A percentile compares a stretch with the other conserved stretches of the same genome.
Conservation (phyloP, 768 basidiomycete genomes). For the Naganishia antarctica region DNA sequence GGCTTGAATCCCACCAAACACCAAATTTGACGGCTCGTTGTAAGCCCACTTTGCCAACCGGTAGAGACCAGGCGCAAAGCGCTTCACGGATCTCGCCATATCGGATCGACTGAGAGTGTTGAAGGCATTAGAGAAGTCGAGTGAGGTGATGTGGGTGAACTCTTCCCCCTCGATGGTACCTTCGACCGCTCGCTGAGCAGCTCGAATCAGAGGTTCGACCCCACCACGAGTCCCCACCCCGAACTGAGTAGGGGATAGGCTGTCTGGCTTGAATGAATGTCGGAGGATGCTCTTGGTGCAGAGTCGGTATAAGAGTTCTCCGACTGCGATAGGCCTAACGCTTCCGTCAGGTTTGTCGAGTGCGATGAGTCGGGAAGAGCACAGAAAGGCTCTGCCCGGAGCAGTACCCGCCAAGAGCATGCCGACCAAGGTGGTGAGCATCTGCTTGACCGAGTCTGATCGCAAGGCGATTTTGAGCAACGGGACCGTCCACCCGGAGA, state of each 20-base stretch:
- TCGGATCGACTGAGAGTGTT: constrained; percentile 22
- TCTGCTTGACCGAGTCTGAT: neutral
- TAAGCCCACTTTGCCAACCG: constrained; percentile 23
- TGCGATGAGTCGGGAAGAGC: constrained; percentile 28
- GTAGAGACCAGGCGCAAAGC: constrained; percentile 28
- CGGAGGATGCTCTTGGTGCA: constrained; percentile 29
- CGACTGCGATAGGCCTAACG: constrained; percentile 35
- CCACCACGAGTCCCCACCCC: constrained; percentile 31
- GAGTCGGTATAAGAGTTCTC: constrained; percentile 34
- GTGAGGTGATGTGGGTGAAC: constrained; percentile 25
- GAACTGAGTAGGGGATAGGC: constrained; percentile 27
- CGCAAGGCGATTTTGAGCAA: neutral
- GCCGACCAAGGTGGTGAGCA: neutral
- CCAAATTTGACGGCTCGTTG: constrained; percentile 6
- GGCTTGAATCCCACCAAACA: neutral
- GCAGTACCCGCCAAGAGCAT: constrained; percentile 12
- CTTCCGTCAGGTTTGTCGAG: constrained; percentile 30
- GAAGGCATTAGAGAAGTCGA: constrained; percentile 38
- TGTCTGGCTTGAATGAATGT: constrained; percentile 6
- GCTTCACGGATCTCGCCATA: neutral
- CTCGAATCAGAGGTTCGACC: constrained; percentile 28
- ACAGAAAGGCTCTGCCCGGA: constrained; percentile 26
- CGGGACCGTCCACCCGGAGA: constrained; percentile 18
- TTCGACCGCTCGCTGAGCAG: constrained; percentile 27
- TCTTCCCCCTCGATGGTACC: constrained; percentile 7